A percentile compares a stretch with the other conserved stretches of the same genome.
Evolutionary conservation across 2,329 filamentous ascomycete species (phyloP).

Genomic region (Penicillium polonicum): DNA sequence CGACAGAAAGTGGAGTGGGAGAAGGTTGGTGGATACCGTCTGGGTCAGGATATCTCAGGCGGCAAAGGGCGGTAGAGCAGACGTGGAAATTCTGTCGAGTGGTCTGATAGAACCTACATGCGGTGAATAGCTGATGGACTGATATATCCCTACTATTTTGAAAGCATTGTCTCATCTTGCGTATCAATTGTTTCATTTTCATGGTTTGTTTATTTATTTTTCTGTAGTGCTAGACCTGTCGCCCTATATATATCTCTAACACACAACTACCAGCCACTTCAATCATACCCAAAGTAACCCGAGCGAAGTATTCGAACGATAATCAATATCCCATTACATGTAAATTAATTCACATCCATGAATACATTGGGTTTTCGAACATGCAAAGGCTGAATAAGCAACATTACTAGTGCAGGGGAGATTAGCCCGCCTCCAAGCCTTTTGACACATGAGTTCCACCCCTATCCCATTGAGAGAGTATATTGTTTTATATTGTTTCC

Average conservation of each 20-base stretch:
- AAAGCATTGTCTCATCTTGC: constrained; percentile 4
- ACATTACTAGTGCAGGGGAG: not conserved
- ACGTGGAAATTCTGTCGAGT: constrained; percentile 4
- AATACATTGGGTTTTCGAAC: not conserved
- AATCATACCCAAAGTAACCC: not conserved
- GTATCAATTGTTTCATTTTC: not conserved
- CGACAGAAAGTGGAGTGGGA: constrained; percentile 99
- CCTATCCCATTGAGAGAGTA: not conserved
- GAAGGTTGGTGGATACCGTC: constrained; percentile 88
- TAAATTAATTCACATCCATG: not conserved
- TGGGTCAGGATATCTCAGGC: constrained; percentile 76
- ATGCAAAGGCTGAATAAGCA: constrained; percentile 13
- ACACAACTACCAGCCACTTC: not conserved
- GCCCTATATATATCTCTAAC: not conserved
- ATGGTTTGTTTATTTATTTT: not conserved
- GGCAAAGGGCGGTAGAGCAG: constrained; percentile 48
- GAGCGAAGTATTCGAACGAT: not conserved
- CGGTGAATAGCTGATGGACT: not conserved
- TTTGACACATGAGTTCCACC: not conserved
- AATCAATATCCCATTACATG: not conserved
- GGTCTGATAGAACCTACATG: not conserved
- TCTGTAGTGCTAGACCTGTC: not conserved
- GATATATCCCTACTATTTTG: constrained; percentile 5
- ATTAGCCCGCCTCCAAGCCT: constrained; percentile 4
- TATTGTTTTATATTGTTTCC: not conserved